phyloP scores from a whole-genome alignment of 1,284 basidiomycete species.

The Porodaedalea pini region DNA sequence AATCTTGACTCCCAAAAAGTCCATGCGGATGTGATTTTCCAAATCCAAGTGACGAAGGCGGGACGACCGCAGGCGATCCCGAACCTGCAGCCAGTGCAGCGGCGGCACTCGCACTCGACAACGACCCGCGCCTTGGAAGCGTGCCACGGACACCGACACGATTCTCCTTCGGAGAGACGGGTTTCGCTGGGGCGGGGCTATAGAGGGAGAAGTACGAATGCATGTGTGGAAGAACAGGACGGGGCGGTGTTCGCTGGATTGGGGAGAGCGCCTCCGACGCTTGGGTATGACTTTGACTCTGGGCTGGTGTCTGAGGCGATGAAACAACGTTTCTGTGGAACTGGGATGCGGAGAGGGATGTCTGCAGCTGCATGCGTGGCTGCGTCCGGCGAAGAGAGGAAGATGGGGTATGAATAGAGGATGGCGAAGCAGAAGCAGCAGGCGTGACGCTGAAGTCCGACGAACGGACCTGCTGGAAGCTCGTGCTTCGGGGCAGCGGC shows the following conservation, averaged over 20 bases:
- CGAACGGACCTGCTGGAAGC: slow-evolving; percentile 5
- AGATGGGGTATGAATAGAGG: not conserved
- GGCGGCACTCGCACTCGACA: slow-evolving; percentile 18
- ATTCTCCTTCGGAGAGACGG: slow-evolving; percentile 15
- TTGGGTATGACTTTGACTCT: not conserved
- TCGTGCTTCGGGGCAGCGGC: slow-evolving; percentile 4
- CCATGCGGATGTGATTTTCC: not conserved
- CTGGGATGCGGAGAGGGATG: slow-evolving; percentile 2
- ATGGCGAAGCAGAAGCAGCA: not conserved
- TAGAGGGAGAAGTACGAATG: slow-evolving; percentile 13
- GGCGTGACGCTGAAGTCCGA: not conserved
- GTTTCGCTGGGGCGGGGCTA: not conserved
- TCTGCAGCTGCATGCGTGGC: slow-evolving; percentile 1
- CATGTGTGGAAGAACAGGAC: slow-evolving; percentile 16
- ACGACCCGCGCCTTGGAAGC: slow-evolving; percentile 16
- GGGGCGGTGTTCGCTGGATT: slow-evolving; percentile 8
- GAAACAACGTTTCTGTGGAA: not conserved
- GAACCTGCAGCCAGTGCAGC: slow-evolving; percentile 5
- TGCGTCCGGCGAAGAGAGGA: not conserved
- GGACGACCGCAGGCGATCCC: not conserved
- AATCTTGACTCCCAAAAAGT: slow-evolving; percentile 1
- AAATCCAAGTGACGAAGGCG: not conserved
- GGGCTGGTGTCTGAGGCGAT: not conserved
- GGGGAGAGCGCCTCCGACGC: slow-evolving; percentile 7
- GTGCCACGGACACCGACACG: slow-evolving; percentile 2